Conservation (phyloP, 1,284 basidiomycete genomes). For the Flammula alnicola region DNA sequence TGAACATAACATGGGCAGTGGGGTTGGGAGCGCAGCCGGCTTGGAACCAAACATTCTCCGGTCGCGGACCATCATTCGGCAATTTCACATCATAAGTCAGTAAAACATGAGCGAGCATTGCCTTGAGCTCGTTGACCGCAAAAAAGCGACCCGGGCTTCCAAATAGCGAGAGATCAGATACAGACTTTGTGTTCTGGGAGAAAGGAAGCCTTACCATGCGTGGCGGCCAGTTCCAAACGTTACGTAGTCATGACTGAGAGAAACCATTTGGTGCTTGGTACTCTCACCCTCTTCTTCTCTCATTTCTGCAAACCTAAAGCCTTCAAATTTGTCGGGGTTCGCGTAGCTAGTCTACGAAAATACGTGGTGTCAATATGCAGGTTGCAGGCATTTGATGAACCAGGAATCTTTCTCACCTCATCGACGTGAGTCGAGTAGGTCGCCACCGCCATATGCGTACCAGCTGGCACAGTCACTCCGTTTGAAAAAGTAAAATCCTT, state of each 20-base stretch:
- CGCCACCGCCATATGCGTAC: conserved; percentile 28
- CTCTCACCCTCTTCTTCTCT: conserved; percentile 32
- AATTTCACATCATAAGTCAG: too few relatives aligned
- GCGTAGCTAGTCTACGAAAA: conserved; percentile 28
- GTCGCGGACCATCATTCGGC: too few relatives aligned
- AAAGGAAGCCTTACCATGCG: conserved; percentile 37
- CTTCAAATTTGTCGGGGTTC: conserved; percentile 38
- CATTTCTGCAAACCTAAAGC: conserved; percentile 39
- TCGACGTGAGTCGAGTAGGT: conserved; percentile 16
- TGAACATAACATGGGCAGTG: too few relatives aligned
- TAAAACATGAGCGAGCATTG: too few relatives aligned
- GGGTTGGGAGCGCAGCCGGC: too few relatives aligned
- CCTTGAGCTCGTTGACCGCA: too few relatives aligned
- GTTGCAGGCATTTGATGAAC: background rate
- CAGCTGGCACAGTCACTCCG: conserved; percentile 31
- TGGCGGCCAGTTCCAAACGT: conserved; percentile 47
- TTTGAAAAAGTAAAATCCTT: conserved; percentile 35
- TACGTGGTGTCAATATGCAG: background rate
- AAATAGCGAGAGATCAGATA: too few relatives aligned
- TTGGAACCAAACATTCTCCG: too few relatives aligned
- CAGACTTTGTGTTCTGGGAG: too few relatives aligned
- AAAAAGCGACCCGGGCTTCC: too few relatives aligned
- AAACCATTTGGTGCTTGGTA: conserved; percentile 38
- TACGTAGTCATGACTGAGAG: conserved; percentile 40
- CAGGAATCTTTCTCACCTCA: background rate